These are phyloP conservation scores for Kwoniella pini DNA, from an alignment of 768 basidiomycete species.

Conservation along the genomic window DNA sequence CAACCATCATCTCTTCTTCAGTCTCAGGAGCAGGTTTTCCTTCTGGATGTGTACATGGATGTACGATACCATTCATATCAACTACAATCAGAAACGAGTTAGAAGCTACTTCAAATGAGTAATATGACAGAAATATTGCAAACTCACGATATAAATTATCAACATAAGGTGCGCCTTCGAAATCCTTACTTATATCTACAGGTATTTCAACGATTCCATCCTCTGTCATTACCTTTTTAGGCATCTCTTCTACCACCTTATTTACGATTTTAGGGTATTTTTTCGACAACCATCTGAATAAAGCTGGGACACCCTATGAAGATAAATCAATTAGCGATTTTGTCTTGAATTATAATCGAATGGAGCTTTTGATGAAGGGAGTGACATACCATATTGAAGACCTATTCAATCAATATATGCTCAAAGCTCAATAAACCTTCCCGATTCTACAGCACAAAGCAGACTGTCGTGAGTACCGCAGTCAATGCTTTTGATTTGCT, in stretches of 20 bases:
- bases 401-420: neutral
- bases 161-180: constrained; percentile 63
- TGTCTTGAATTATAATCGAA: too few relatives aligned
- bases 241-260: constrained; percentile 78
- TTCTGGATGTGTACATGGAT: constrained; percentile 99
- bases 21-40: constrained; percentile 96
- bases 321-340: neutral
- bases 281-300: constrained; percentile 97
- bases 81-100: constrained; percentile 54
- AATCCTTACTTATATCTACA: constrained; percentile 71
- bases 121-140: constrained; percentile 3
- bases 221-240: constrained; percentile 63
- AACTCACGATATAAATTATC: constrained; percentile 82
- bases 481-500: too few relatives aligned
- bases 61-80: constrained; percentile 99
- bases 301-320: constrained; percentile 91
- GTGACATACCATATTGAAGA: constrained; percentile 7
- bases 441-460: too few relatives aligned
- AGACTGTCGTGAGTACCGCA: too few relatives aligned
- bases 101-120: neutral
- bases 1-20: constrained; percentile 99
- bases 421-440: too few relatives aligned
- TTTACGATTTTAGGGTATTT: constrained; percentile 91
- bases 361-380: neutral
- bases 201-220: constrained; percentile 70